Evolutionary conservation across 192 early-diverging fungal species (phyloP).

Genomic region (Coemansia sp.): DNA sequence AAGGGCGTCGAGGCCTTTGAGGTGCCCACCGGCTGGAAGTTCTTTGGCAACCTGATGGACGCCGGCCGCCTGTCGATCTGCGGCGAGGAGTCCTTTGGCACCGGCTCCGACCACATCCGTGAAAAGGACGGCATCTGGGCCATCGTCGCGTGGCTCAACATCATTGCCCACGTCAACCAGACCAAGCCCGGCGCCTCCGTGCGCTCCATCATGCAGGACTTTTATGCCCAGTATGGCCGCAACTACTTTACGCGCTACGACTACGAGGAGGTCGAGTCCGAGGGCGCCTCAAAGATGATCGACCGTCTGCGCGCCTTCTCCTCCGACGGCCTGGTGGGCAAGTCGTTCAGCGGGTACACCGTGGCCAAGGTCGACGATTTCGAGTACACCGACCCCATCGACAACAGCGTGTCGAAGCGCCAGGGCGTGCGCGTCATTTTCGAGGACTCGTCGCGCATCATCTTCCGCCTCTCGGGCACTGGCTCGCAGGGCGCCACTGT

Average conservation of each 20-base stretch:
- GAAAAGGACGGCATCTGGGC: conserved; percentile 99
- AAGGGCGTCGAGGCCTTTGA: conserved; percentile 78
- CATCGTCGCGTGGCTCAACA: conserved; percentile 93
- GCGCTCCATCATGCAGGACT: conserved; percentile 74
- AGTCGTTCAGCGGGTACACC: conserved; percentile 53
- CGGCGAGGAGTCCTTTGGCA: conserved; percentile 98
- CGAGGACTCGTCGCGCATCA: conserved; percentile 84
- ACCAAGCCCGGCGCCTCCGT: conserved; percentile 57
- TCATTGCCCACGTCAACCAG: conserved; percentile 73
- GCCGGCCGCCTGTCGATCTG: conserved; percentile 90
- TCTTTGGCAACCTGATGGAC: conserved; percentile 99
- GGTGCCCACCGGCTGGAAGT: conserved; percentile 93
- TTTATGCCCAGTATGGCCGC: conserved; percentile 83
- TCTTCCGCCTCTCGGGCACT: conserved; percentile 91
- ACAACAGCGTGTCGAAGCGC: conserved; percentile 75
- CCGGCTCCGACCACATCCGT: conserved; percentile 96
- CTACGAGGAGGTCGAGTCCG: conserved; percentile 91
- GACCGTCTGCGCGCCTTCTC: conserved; percentile 60
- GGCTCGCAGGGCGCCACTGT: conserved; percentile 95
- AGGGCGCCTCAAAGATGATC: conserved; percentile 76
- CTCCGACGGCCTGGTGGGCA: conserved; percentile 55
- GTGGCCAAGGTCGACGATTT: conserved; percentile 80
- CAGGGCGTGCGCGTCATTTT: conserved; percentile 92
- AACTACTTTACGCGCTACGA: conserved; percentile 98
- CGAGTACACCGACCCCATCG: conserved; percentile 91